Base-by-base conservation (phyloP, 75 land plant species). In the Selaginella moellendorffii region DNA sequence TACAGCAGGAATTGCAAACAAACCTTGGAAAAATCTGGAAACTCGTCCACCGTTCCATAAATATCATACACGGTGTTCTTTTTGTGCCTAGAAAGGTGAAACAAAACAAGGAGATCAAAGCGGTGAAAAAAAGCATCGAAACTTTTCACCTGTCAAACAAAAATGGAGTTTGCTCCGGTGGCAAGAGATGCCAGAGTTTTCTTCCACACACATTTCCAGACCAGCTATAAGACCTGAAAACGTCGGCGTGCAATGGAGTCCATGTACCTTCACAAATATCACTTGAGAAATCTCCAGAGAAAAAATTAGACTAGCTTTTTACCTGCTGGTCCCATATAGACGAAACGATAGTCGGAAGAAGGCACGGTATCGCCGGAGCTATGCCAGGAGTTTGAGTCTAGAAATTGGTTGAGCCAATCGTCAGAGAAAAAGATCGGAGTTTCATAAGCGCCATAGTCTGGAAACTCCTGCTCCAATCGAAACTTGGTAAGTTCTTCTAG, bases 211-310 rank as follows among this genome's bases (percentile, higher is more conserved):
- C 78, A 71, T 88, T 88, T 30, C 80, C 86, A 24, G 95, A 88
- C 95, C 95, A 88, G 75, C 95, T 88, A 70, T 85, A 85, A 36
- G 90, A 85, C 62, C 86, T 80, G 62, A 88, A 88, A 58, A 88
- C 95, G 75, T 88, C 95, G 54, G 95, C 90, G 71, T 88, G 95
- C 52, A 88, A 80, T 31, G 95, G 95, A 28, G 95, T 88, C 93
- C 95, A 88, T 18, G 95, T 83, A 31, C 95, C 90, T 88, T 72
- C 68, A 26, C n/a, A n/a, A n/a, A n/a, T n/a, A n/a, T n/a, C 2
- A n/a, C 1, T 20, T 9, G 24, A 65, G 9, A 31, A 17, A 2
- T n/a, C 67, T 24, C 27, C n/a, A 62, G 28, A 20, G 71, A n/a
- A 63, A 65, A 22, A 67, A 20, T 58, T 0, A 67, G 18, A 26